These are phyloP conservation scores for Pseudogymnoascus sp. DNA, from an alignment of 2,329 filamentous ascomycete species.

Conservation along the genomic window DNA sequence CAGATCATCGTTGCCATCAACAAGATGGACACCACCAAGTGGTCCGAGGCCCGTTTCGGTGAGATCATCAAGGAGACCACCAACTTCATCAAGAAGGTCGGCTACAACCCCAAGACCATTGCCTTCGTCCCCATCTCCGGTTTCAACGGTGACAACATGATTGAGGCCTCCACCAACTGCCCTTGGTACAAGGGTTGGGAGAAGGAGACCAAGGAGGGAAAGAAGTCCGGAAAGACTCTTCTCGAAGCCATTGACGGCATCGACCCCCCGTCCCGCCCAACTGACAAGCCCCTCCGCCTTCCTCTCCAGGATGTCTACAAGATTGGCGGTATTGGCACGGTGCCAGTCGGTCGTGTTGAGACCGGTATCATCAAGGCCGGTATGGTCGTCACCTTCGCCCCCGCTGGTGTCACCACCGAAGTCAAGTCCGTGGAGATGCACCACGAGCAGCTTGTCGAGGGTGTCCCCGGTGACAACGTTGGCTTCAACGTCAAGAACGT, in stretches of 20 bases:
- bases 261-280: constrained; percentile 83
- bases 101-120: constrained; percentile 99
- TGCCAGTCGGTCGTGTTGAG: constrained; percentile 99
- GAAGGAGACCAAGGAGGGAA: constrained; percentile 90
- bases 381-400: constrained; percentile 97
- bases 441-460: constrained; percentile 96
- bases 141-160: constrained; percentile 99
- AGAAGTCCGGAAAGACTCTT: constrained; percentile 90
- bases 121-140: constrained; percentile 99
- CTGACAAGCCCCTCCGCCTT: constrained; percentile 99
- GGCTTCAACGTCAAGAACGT: constrained; percentile 99
- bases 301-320: constrained; percentile 99
- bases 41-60: constrained; percentile 90
- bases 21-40: constrained; percentile 99
- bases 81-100: constrained; percentile 99
- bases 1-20: constrained; percentile 99
- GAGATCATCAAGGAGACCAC: constrained; percentile 99
- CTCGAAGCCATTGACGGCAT: constrained; percentile 98
- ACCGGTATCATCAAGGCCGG: constrained; percentile 87
- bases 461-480: constrained; percentile 98
- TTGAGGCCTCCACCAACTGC: constrained; percentile 80
- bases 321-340: constrained; percentile 99
- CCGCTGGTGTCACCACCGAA: constrained; percentile 99
- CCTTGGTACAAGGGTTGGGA: constrained; percentile 99
- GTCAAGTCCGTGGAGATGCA: constrained; percentile 99